Percentiles rank a stretch among this genome's conserved stretches.
Evolutionary conservation across 2,329 filamentous ascomycete genomes (phyloP).

Genomic region (Aspergillus spinulosporus): DNA sequence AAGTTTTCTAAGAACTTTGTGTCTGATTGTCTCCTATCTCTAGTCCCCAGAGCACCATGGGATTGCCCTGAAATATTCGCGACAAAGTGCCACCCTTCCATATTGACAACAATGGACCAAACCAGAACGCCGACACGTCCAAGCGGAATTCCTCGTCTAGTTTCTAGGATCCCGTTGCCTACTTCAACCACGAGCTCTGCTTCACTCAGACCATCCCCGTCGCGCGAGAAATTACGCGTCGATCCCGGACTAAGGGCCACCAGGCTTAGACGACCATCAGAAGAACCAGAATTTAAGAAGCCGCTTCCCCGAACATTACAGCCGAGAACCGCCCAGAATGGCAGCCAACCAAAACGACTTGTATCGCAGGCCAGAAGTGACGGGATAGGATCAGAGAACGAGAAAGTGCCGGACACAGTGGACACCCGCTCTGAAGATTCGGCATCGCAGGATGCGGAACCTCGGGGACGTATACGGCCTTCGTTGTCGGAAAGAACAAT

Average conservation of each 20-base stretch:
- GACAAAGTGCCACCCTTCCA: conserved; percentile 1
- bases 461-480: conserved; percentile 31
- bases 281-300: conserved; percentile 40
- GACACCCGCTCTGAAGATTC: conserved; percentile 18
- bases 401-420: conserved; percentile 14
- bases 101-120: conserved; percentile 34
- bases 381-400: conserved; percentile 19
- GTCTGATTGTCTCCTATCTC: neutral
- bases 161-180: conserved; percentile 56
- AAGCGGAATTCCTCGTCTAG: conserved; percentile 51
- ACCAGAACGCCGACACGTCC: conserved; percentile 31
- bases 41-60: conserved; percentile 8
- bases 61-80: conserved; percentile 3
- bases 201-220: conserved; percentile 49
- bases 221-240: conserved; percentile 49
- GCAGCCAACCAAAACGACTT: conserved; percentile 23
- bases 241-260: conserved; percentile 40
- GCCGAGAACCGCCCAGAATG: conserved; percentile 25
- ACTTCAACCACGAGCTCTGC: conserved; percentile 41
- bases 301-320: conserved; percentile 30
- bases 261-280: conserved; percentile 42
- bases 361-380: conserved; percentile 23
- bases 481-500: conserved; percentile 76
- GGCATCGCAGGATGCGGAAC: conserved; percentile 23
- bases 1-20: neutral